Evolutionary conservation across 2,329 filamentous ascomycete species (phyloP).

Genomic region (Microdochium bolleyi): DNA sequence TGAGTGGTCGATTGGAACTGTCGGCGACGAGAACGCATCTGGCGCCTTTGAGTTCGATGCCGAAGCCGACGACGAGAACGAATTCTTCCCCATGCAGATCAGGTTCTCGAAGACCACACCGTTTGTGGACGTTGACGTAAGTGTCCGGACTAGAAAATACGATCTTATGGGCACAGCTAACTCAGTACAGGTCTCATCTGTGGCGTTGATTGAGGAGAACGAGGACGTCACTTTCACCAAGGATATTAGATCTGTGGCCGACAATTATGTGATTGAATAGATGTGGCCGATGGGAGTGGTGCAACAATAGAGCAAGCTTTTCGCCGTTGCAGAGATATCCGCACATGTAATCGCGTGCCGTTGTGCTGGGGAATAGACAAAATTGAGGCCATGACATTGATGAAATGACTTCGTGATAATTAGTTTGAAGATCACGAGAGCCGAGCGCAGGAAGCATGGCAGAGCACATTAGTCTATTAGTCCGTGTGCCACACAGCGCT

Average conservation of each 20-base stretch:
- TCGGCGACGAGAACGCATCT: constrained; percentile 73
- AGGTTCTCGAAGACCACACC: constrained; percentile 80
- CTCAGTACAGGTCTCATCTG: constrained; percentile 50
- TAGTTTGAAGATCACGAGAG: no score
- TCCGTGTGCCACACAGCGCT: no score
- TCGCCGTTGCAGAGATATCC: no score
- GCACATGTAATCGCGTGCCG: no score
- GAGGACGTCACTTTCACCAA: constrained; percentile 79
- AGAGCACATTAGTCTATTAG: no score
- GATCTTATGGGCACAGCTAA: constrained; percentile 12
- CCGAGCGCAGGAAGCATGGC: no score
- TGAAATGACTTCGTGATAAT: constrained; percentile 6
- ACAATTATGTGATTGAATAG: constrained; percentile 71
- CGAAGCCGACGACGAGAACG: constrained; percentile 75
- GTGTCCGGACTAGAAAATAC: constrained; percentile 25
- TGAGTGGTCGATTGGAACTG: constrained; percentile 86
- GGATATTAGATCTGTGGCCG: constrained; percentile 69
- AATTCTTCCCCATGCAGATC: constrained; percentile 97
- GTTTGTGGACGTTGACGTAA: constrained; percentile 90
- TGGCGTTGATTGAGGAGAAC: constrained; percentile 64
- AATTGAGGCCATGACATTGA: constrained; percentile 6
- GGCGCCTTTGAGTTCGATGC: constrained; percentile 96
- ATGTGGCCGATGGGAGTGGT: constrained; percentile 7
- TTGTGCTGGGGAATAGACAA: constrained; percentile 2
- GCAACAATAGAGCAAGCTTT: no score